Evolutionary conservation across 805 yeast genomes (phyloP).

Genomic region (Jamesozyma spencerorum): DNA sequence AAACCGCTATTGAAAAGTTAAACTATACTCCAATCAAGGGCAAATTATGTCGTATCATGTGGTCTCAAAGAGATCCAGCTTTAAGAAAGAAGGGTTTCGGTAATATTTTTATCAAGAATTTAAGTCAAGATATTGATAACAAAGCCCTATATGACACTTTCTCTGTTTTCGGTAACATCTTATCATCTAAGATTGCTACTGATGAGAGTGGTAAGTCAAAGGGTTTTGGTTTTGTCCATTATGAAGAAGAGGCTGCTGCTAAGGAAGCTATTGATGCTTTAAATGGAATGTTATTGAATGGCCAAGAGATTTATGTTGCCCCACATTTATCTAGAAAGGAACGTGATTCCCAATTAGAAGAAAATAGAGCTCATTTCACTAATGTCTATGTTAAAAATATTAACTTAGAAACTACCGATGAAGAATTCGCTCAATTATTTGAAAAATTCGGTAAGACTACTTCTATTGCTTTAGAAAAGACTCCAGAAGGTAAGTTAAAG

Average conservation of each 20-base stretch:
- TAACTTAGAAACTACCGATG: conserved; percentile 57
- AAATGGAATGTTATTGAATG: conserved; percentile 96
- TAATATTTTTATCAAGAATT: conserved; percentile 94
- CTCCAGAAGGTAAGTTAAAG: conserved; percentile 78
- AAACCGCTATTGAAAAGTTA: conserved; percentile 87
- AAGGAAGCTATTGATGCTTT: conserved; percentile 91
- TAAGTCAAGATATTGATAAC: conserved; percentile 97
- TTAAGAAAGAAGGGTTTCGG: conserved; percentile 91
- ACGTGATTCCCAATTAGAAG: conserved; percentile 88
- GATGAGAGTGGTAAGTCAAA: conserved; percentile 86
- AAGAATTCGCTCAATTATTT: conserved; percentile 65
- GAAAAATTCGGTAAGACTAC: conserved; percentile 69
- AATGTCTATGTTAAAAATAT: conserved; percentile 93
- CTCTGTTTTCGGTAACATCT: conserved; percentile 89
- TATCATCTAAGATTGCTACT: conserved; percentile 95
- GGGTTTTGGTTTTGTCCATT: conserved; percentile 97
- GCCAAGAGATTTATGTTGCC: conserved; percentile 91
- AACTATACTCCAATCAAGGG: conserved; percentile 93
- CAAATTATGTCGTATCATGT: conserved; percentile 97
- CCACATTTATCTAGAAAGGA: conserved; percentile 88
- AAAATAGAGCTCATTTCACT: conserved; percentile 86
- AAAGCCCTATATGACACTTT: conserved; percentile 97
- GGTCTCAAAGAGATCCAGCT: conserved; percentile 99
- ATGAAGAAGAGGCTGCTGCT: conserved; percentile 87
- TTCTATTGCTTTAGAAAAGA: conserved; percentile 71